Evolutionary conservation across 306 rosid genomes (phyloP), one percentile per base, ranked within the genome.

Genomic region (Ziziphus jujuba): DNA sequence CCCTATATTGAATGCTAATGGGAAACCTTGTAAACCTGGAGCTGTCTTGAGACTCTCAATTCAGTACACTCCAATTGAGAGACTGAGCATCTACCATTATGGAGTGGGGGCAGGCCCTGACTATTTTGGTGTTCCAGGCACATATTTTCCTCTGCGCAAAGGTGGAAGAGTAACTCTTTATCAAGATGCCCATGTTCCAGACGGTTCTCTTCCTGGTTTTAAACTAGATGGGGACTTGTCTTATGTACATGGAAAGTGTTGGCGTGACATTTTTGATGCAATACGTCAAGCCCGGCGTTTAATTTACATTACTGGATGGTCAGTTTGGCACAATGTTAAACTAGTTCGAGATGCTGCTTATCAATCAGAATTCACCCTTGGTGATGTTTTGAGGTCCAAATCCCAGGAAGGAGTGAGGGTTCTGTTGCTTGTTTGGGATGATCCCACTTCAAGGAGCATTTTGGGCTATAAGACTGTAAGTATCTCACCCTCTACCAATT

Each of bases 331-430:
- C 82, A 83, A 85, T 75, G 96, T 88, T 69, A 84, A 60, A 73
- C 68, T 93, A 73, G 77, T 90, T 47, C 84, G 99, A 69, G 96
- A 90, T 82, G 80, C 70, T 72, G 69, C 72, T 57, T 13, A 28
- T 35, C 72, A 79, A 53, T 66, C 92, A 53, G 61, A 78, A 21
- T 59, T 14, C 69, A 77, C 82, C 48, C 72, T 93, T 21, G 99
- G 99, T 24, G 95, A 93, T 23, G 85, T 93, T 71, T 79, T 93
- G 69, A 87, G 90, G 83, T 48, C 89, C 16, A 93, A 88, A 82
- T 93, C 99, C 28, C 90, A 84, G 72, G 97, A 93, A 71, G 99
- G 99, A 79, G 97, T 93, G 63, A 85, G 99, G 59, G 99, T 93
- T 79, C 86, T 93, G 79, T 91, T 93, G 52, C 99, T 93, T 80